Base-by-base conservation (phyloP, 2,329 filamentous ascomycete species). In the Metarhizium anisopliae region DNA sequence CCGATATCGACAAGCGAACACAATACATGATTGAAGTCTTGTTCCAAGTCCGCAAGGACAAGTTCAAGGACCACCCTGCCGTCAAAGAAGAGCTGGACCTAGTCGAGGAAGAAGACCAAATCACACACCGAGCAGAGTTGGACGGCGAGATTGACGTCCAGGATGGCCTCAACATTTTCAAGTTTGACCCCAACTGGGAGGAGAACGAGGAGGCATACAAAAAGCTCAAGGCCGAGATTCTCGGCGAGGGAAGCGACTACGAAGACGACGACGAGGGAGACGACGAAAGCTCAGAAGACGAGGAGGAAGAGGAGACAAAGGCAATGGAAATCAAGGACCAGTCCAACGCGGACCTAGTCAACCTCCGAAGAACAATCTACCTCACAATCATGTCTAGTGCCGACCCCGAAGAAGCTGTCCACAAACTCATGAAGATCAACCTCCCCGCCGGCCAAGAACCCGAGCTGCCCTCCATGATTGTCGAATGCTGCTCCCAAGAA, bases 21-120 rank as follows among this genome's bases (percentile, higher is more conserved):
- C 94, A 99, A 73, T 99, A 97, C 73, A 96, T 96, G 89, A 93
- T 99, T 56, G 94, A 99, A 70, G 94, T 97, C 6, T 75, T 99
- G 47, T 99, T 99, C 70, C 92, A 99, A 74, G 87, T 96, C 55
- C 84, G 94, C 60, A 96, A 96, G 72, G 93, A 97, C 73, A 88
- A 88, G 65, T 99, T 95, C 78, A 96, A 96, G 75, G 91, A 97
- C 65, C 91, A 97, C 65, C 90, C 87, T 18, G 86, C 91, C 0
- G 77, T 97, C 64, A 92, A 86, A 70, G 92, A 96, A 67, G 94
- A 99, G 69, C 76, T 99, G 56, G 94, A 99, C 71, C 72, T 99
- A 50, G 90, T 99, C 8, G 93, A 97, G 72, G 94, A 99, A 72
- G 93, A 97, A 70, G 94, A 99, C 67, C 94, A 97, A 69, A 95